phyloP scores from a whole-genome alignment of 2,329 filamentous ascomycete genomes.

The Colletotrichum incanum region DNA sequence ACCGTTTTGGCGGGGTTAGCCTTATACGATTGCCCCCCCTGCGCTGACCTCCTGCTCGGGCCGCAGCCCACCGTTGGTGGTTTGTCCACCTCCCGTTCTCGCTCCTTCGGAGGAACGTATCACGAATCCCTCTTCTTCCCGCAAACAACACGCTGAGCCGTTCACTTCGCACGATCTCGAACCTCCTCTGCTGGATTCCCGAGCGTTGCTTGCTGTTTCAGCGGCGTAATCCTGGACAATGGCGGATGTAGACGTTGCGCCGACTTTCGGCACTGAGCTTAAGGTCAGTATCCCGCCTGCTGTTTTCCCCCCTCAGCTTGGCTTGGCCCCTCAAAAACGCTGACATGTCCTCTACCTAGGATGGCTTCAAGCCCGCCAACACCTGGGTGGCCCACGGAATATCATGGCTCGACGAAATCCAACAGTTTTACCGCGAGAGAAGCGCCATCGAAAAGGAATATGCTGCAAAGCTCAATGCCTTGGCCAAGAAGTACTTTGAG shows the following conservation, averaged over 20 bases:
- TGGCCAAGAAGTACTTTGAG: conserved; percentile 98
- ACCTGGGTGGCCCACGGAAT: conserved; percentile 93
- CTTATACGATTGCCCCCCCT: conserved; percentile 38
- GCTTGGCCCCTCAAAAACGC: conserved; percentile 30
- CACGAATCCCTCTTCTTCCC: conserved; percentile 20
- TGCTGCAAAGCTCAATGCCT: conserved; percentile 84
- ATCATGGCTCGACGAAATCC: conserved; percentile 95
- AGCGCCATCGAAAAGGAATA: conserved; percentile 98
- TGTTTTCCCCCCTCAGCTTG: conserved; percentile 14
- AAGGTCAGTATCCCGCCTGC: conserved; percentile 74
- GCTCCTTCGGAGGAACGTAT: conserved; percentile 35
- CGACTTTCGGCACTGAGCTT: conserved; percentile 92
- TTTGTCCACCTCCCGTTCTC: conserved; percentile 36
- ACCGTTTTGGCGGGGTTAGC: conserved; percentile 40
- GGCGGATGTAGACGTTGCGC: conserved; percentile 86
- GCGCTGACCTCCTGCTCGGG: conserved; percentile 37
- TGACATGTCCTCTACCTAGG: conserved; percentile 67
- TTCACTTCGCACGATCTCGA: neutral
- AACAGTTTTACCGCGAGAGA: conserved; percentile 96
- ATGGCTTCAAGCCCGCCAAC: conserved; percentile 97
- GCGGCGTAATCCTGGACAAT: conserved; percentile 60
- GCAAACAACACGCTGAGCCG: conserved; percentile 9
- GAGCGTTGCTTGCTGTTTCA: conserved; percentile 34
- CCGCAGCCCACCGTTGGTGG: conserved; percentile 33
- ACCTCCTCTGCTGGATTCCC: conserved; percentile 13